Percentiles rank a stretch among this genome's conserved stretches.
Evolutionary conservation across 192 early-diverging fungal species (phyloP).

Genomic region (Umbelopsis sp.): DNA sequence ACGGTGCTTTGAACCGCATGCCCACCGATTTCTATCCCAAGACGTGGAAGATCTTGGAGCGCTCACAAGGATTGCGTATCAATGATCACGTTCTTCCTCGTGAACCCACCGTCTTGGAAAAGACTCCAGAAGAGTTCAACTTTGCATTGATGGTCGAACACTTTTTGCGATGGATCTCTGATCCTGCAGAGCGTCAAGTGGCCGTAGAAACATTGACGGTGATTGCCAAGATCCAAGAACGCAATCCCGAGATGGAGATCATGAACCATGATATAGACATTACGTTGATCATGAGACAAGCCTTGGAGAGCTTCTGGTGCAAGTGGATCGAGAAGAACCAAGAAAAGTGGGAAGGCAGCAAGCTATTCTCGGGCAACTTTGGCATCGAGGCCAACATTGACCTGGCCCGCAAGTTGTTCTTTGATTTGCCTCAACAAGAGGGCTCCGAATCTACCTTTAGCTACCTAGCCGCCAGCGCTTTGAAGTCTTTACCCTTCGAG

Average conservation of each 20-base stretch:
- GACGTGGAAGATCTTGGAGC: conserved; percentile 72
- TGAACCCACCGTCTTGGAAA: conserved; percentile 81
- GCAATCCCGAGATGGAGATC: conserved; percentile 61
- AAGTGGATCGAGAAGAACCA: conserved; percentile 64
- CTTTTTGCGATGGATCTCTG: conserved; percentile 70
- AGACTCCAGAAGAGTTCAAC: conserved; percentile 84
- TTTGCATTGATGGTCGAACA: conserved; percentile 81
- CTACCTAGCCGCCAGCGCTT: conserved; percentile 58
- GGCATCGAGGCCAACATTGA: conserved; percentile 63
- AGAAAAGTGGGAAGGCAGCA: conserved; percentile 17
- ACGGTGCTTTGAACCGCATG: conserved; percentile 83
- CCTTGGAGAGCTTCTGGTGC: conserved; percentile 69
- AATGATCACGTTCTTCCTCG: conserved; percentile 61
- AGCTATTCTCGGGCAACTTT: conserved; percentile 34
- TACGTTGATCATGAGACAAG: conserved; percentile 64
- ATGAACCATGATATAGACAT: conserved; percentile 58
- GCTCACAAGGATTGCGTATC: conserved; percentile 63
- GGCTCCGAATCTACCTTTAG: conserved; percentile 65
- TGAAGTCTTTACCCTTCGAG: conserved; percentile 41
- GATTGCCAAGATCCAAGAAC: conserved; percentile 65
- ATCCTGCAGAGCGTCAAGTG: conserved; percentile 84
- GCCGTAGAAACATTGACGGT: conserved; percentile 73
- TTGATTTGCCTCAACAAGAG: conserved; percentile 74
- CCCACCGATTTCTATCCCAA: conserved; percentile 78
- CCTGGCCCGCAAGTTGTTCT: conserved; percentile 73